Evolutionary conservation across 495 filamentous ascomycete genomes (phyloP).

Genomic region (Penicillium lagena): DNA sequence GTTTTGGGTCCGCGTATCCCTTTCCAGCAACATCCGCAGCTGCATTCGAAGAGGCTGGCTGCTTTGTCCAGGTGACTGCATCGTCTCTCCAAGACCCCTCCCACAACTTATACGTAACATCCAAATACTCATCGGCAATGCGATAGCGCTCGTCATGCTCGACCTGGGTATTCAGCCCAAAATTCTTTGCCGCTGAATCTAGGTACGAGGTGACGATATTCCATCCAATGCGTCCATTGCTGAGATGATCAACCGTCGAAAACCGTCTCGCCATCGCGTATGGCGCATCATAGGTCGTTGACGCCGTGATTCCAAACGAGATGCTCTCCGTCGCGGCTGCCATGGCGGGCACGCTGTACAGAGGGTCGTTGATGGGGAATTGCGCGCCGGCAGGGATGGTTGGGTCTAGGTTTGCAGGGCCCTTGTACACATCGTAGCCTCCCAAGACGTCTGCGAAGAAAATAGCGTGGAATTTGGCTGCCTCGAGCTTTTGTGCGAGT

Average conservation of each 20-base stretch:
- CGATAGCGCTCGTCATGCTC: constrained; percentile 64
- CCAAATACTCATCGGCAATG: constrained; percentile 61
- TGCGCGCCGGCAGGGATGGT: constrained; percentile 56
- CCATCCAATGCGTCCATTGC: constrained; percentile 56
- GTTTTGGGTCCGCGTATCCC: constrained; percentile 51
- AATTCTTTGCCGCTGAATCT: constrained; percentile 57
- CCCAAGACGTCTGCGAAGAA: constrained; percentile 48
- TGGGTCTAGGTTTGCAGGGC: constrained; percentile 47
- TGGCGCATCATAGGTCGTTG: constrained; percentile 61
- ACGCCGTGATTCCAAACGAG: constrained; percentile 60
- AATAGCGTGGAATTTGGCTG: constrained; percentile 48
- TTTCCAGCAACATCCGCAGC: constrained; percentile 25
- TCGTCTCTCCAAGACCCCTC: constrained; percentile 63
- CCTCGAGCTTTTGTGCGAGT: constrained; percentile 41
- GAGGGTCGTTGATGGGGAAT: constrained; percentile 57
- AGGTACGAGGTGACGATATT: constrained; percentile 65
- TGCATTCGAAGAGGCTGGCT: not conserved
- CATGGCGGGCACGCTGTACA: constrained; percentile 39
- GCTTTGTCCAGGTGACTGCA: constrained; percentile 37
- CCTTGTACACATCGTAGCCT: constrained; percentile 63
- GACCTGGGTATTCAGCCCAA: constrained; percentile 50
- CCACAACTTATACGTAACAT: constrained; percentile 63
- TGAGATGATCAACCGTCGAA: constrained; percentile 63
- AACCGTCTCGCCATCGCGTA: constrained; percentile 62
- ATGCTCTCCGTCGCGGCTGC: constrained; percentile 53